Conservation (phyloP, 2,329 filamentous ascomycete genomes). For the Epicoccum sorghinum region DNA sequence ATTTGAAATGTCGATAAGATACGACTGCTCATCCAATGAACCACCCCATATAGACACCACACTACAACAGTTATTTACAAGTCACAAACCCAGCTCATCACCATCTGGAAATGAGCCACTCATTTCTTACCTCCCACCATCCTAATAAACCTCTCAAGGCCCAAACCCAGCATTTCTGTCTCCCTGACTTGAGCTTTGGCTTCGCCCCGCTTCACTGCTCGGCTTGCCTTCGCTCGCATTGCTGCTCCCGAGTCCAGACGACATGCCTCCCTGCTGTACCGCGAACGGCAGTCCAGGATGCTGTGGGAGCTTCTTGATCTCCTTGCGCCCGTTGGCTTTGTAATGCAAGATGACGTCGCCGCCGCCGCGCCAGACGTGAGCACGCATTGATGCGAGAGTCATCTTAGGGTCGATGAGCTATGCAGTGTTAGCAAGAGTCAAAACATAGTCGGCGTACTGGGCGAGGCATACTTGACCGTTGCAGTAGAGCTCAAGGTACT, state of each 20-base stretch:
- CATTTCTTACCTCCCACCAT: not conserved
- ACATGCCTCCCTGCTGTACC: slow-evolving; percentile 13
- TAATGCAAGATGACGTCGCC: slow-evolving; percentile 91
- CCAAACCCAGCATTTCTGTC: slow-evolving; percentile 26
- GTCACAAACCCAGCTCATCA: not conserved
- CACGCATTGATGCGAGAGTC: slow-evolving; percentile 90
- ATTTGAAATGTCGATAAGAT: too few species aligned
- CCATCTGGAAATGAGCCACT: not conserved
- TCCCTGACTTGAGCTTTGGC: slow-evolving; percentile 26
- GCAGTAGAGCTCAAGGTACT: slow-evolving; percentile 94
- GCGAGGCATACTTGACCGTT: slow-evolving; percentile 76
- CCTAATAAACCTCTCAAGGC: slow-evolving; percentile 7
- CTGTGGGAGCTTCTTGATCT: slow-evolving; percentile 48
- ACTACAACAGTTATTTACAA: slow-evolving; percentile 2
- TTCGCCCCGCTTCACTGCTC: slow-evolving; percentile 40
- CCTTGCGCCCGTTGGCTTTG: slow-evolving; percentile 86
- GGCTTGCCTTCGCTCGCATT: slow-evolving; percentile 40
- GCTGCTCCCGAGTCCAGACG: slow-evolving; percentile 24
- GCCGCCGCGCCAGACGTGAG: slow-evolving; percentile 94
- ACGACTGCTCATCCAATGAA: not conserved
- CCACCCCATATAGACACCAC: not conserved
- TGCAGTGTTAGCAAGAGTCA: not conserved
- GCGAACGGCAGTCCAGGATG: slow-evolving; percentile 21
- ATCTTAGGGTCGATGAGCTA: slow-evolving; percentile 76
- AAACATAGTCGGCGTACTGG: not conserved